Evolutionary conservation across 495 filamentous ascomycete species (phyloP), one percentile per base, ranked within the genome.

Genomic region (Penicillium nucicola): DNA sequence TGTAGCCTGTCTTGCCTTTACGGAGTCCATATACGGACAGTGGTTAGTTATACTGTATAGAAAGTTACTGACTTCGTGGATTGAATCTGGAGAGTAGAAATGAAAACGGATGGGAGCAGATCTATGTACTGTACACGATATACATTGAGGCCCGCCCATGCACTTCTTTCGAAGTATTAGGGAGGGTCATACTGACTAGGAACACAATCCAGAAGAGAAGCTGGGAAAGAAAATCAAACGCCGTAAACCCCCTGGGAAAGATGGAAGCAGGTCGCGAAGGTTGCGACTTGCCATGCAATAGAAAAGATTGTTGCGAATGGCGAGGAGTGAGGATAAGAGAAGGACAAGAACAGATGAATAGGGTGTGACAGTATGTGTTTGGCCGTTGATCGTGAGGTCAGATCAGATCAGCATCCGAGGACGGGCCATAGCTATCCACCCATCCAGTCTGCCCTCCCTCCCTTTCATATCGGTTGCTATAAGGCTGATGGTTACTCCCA

Each of bases 41-140:
- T n/a, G n/a, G n/a, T n/a, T n/a, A n/a, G n/a, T n/a, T n/a, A n/a
- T n/a, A 20, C 25, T 7, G 11, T 38, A 38, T 18, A 18, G 19
- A 11, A 17, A 19, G 36, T 18, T 19, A 38, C 15, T 2, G 20
- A 15, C 6, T 19, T 15, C 5, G 22, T 36, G 23, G 28, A 10
- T 14, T 42, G 20, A 17, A 38, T 40, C 11, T 28, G 50, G 49
- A 49, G 42, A 48, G 41, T 51, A 52, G 53, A 53, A 48, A 38
- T 48, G 32, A 48, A 28, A 47, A 22, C 34, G 38, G 44, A 48
- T 48, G 58, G 33, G 50, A 52, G 45, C 57, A 56, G 52, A 53
- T 63, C 62, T 65, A 65, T 65, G 56, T 65, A 65, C 62, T 65
- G 59, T 65, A 65, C 62, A 65, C 53, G 57, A 62, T 64, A 64